Percentiles rank a stretch among this genome's conserved stretches.
Conservation (phyloP, 257 asterid species). For the Primulina huaijiensis region DNA sequence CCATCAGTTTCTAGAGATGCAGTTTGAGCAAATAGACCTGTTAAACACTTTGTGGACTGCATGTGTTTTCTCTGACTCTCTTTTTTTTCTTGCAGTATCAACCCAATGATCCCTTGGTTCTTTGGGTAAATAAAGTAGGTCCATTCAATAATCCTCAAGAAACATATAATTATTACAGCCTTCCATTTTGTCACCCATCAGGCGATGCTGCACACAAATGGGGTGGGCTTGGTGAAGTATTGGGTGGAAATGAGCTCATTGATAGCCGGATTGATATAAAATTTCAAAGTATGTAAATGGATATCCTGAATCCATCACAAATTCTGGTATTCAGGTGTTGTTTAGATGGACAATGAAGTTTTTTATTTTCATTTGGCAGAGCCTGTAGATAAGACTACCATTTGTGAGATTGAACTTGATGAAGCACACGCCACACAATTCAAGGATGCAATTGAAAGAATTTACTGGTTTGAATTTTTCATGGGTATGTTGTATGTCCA, state of each 20-base stretch:
- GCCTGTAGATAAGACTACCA: slow-evolving; percentile 42
- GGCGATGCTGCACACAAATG: slow-evolving; percentile 51
- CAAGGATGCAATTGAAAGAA: slow-evolving; percentile 55
- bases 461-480: slow-evolving; percentile 62
- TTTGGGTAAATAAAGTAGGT: slow-evolving; percentile 71
- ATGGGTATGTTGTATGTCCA: slow-evolving; percentile 41
- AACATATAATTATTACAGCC: slow-evolving; percentile 62
- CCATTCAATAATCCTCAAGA: slow-evolving; percentile 65
- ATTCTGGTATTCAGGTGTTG: slow-evolving; percentile 8
- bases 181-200: slow-evolving; percentile 55
- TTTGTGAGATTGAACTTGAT: slow-evolving; percentile 53
- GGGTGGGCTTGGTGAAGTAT: slow-evolving; percentile 69
- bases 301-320: neutral
- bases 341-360: slow-evolving; percentile 8
- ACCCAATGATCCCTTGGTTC: slow-evolving; percentile 44
- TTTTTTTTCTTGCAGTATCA: slow-evolving; percentile 41
- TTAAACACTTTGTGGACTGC: neutral
- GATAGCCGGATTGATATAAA: slow-evolving; percentile 57
- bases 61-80: slow-evolving; percentile 20
- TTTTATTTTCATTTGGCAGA: slow-evolving; percentile 33
- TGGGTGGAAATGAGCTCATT: slow-evolving; percentile 72
- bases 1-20: neutral
- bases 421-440: slow-evolving; percentile 57
- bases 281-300: slow-evolving; percentile 39
- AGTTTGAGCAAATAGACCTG: neutral